A percentile compares a stretch with the other conserved stretches of the same genome.
Conservation (phyloP, 2,329 filamentous ascomycete genomes). For the Epichloe glyceriae region DNA sequence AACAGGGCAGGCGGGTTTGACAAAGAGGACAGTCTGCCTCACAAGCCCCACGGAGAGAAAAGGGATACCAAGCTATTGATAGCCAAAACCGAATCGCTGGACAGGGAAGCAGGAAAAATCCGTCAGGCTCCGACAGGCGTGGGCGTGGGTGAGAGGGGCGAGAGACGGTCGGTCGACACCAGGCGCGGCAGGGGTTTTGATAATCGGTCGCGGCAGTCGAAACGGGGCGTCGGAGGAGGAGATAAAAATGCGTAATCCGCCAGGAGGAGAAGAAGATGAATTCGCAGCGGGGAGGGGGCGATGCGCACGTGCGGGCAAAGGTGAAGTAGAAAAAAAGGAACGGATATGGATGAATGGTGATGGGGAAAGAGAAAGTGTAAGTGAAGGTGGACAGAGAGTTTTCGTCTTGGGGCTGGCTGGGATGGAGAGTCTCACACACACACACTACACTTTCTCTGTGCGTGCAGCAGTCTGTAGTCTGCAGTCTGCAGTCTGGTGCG, state of each 20-base stretch:
- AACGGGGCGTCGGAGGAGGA: slow-evolving; percentile 1
- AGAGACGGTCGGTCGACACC: slow-evolving; percentile 5
- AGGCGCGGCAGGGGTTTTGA: slow-evolving; percentile 7
- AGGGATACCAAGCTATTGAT: slow-evolving; percentile 14
- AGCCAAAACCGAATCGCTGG: slow-evolving; percentile 12
- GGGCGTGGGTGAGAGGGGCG: slow-evolving; percentile 13
- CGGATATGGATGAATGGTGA: slow-evolving; percentile 7
- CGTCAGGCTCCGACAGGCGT: slow-evolving; percentile 20
- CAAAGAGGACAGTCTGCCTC: slow-evolving; percentile 6
- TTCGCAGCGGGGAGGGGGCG: neutral
- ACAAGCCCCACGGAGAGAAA: neutral
- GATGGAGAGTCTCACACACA: slow-evolving; percentile 1
- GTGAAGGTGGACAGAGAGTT: slow-evolving; percentile 7
- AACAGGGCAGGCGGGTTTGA: slow-evolving; percentile 9
- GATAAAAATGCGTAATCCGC: slow-evolving; percentile 6
- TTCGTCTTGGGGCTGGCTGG: slow-evolving; percentile 9
- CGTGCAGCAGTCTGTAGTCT: neutral
- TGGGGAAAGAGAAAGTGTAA: slow-evolving; percentile 5
- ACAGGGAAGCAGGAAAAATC: slow-evolving; percentile 6
- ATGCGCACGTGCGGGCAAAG: slow-evolving; percentile 2
- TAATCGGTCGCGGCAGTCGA: slow-evolving; percentile 6
- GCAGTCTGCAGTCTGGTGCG: neutral
- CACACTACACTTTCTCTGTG: slow-evolving; percentile 1
- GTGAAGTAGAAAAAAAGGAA: slow-evolving; percentile 1
- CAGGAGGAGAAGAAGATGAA: neutral